phyloP scores from a whole-genome alignment of 208 protist species.

The Trypanosoma mega region DNA sequence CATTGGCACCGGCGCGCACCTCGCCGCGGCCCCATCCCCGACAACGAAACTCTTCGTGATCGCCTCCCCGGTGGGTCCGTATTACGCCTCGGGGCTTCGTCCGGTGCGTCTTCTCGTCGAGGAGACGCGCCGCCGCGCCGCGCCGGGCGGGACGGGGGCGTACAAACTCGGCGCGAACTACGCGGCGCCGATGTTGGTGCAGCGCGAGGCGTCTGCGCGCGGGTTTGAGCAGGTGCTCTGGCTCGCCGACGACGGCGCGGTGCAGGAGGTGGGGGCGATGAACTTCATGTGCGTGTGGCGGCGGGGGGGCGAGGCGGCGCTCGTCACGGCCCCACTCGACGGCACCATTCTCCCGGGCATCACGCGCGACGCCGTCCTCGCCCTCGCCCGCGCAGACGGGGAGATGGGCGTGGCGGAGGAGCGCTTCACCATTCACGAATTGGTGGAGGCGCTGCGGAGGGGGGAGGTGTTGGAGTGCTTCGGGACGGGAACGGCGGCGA shows the following conservation, averaged over 20 bases:
- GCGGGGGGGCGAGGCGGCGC: constrained; percentile 75
- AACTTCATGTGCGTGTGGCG: constrained; percentile 96
- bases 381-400: constrained; percentile 73
- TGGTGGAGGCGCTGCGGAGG: constrained; percentile 83
- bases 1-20: constrained; percentile 86
- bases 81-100: constrained; percentile 92
- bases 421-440: constrained; percentile 79
- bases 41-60: constrained; percentile 92
- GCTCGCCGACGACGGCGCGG: constrained; percentile 90
- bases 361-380: constrained; percentile 95
- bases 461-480: constrained; percentile 94
- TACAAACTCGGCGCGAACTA: constrained; percentile 95
- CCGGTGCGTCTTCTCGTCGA: constrained; percentile 93
- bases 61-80: constrained; percentile 96
- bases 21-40: constrained; percentile 64
- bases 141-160: constrained; percentile 94
- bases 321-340: constrained; percentile 95
- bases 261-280: constrained; percentile 98
- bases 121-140: constrained; percentile 88
- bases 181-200: constrained; percentile 83
- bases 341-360: constrained; percentile 96
- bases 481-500: constrained; percentile 96
- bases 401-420: constrained; percentile 90
- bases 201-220: constrained; percentile 79
- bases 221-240: constrained; percentile 98